Evolutionary conservation across 208 protist species (phyloP), one percentile per base, ranked within the genome.

Genomic region (Trichomonas gallinae): DNA sequence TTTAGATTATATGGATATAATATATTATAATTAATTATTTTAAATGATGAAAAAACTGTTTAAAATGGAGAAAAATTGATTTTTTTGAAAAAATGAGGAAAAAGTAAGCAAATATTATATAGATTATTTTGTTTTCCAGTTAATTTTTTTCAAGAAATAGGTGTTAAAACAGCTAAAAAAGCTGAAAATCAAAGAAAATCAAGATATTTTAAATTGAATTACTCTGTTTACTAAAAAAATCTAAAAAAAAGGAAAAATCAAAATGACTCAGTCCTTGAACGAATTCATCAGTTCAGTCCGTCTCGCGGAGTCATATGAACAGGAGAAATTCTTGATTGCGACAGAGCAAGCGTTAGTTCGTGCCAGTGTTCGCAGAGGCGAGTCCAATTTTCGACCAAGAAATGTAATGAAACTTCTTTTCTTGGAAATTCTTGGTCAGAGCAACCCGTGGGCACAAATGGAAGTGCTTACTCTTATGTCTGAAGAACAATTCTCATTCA

Each of bases 251-350:
- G 4, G n/a, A 17, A 40, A 40, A 42, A 15, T 40, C 45, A 58
- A 83, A 81, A 96, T 96, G 93, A 38, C 93, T 17, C 36, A n/a
- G 45, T 23, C 51, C 9, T 48, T 96, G 26, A 31, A 82, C 31
- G 48, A 63, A 83, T 96, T 96, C 42, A 96, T 96, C 36, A 63
- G 23, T n/a, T 49, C 48, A 40, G 40, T 96, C 3, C 93, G 93
- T 44, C 13, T 85, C 0, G 93, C 93, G 6, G 63, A 96, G 3
- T 36, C 45, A 83, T n/a, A 42, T 31, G 63, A 63, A 85, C 93
- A 96, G 63, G 93, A 96, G 42, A 46, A 49, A 46, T 63, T 85
- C 42, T 31, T 85, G 26, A 96, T 96, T 17, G 3, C 46, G n/a
- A 48, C 48, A 0, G 63, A 96, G 44, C 40, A 85, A 96, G 48